Conservation (phyloP, 352 stramenopile species). For the Hyaloperonospora arabidopsidis region DNA sequence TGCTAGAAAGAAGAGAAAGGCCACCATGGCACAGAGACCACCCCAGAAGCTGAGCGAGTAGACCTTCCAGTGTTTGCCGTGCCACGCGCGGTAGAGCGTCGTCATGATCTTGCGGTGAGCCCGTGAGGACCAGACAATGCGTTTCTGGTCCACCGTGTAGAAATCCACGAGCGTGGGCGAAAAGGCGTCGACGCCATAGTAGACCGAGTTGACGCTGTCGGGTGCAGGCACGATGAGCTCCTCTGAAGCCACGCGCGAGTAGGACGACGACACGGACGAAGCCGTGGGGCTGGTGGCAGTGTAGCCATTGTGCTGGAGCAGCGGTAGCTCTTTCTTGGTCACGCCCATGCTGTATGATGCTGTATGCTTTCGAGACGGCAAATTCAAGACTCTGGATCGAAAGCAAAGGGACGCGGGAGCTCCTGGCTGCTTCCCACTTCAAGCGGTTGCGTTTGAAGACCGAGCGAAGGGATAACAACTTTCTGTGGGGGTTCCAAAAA, state of each 20-base stretch:
- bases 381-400: slow-evolving; percentile 20
- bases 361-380: slow-evolving; percentile 1
- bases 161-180: slow-evolving; percentile 82
- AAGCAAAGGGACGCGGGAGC: slow-evolving; percentile 2
- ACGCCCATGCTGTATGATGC: too few relatives aligned
- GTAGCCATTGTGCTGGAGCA: slow-evolving; percentile 43
- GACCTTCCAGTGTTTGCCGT: slow-evolving; percentile 57
- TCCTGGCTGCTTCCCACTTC: neutral
- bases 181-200: slow-evolving; percentile 82
- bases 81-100: slow-evolving; percentile 73
- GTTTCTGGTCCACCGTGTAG: slow-evolving; percentile 78
- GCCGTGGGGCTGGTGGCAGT: slow-evolving; percentile 28
- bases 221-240: slow-evolving; percentile 70
- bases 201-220: slow-evolving; percentile 74
- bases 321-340: slow-evolving; percentile 42
- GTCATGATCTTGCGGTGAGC: slow-evolving; percentile 86
- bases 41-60: slow-evolving; percentile 74
- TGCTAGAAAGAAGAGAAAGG: slow-evolving; percentile 53
- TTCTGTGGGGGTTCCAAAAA: slow-evolving; percentile 3
- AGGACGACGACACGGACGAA: slow-evolving; percentile 47
- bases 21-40: slow-evolving; percentile 42
- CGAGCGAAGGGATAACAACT: too few relatives aligned
- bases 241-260: slow-evolving; percentile 62
- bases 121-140: slow-evolving; percentile 81
- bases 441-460: too few relatives aligned